A percentile compares a stretch with the other conserved stretches of the same genome.
Conservation (phyloP, 352 stramenopile genomes). For the Phytopythium sindhum region DNA sequence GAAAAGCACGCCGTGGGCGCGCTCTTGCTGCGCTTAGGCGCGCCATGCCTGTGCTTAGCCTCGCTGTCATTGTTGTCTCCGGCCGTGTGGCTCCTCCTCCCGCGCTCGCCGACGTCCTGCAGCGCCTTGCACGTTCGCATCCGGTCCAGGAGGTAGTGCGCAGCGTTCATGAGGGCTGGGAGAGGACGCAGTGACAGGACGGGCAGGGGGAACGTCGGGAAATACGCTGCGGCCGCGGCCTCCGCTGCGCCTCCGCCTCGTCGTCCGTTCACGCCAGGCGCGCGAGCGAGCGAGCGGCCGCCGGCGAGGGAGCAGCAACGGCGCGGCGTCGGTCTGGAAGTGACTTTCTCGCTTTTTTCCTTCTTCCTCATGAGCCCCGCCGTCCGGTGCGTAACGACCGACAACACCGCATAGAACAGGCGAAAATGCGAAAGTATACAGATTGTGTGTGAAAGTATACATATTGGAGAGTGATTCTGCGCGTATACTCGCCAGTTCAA, state of each 20-base stretch:
- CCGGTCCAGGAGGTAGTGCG: conserved; percentile 65
- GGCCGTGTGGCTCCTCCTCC: neutral
- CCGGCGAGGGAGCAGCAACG: neutral
- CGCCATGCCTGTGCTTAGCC: conserved; percentile 15
- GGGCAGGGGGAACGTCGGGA: neutral
- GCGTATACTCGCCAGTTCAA: conserved; percentile 1
- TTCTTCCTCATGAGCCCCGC: neutral
- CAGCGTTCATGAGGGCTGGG: conserved; percentile 47
- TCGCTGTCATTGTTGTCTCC: neutral
- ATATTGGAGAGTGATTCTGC: neutral
- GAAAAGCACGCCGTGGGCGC: conserved; percentile 48
- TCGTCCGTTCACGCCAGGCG: neutral
- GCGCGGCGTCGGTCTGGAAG: neutral
- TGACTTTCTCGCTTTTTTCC: neutral
- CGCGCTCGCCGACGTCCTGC: conserved; percentile 26
- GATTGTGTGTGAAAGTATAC: neutral
- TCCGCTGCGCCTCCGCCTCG: neutral
- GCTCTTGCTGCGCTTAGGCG: conserved; percentile 17
- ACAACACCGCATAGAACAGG: neutral
- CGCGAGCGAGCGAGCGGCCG: neutral
- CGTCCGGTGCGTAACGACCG: conserved; percentile 1
- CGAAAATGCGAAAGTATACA: neutral
- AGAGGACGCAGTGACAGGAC: neutral
- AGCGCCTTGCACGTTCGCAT: conserved; percentile 71
- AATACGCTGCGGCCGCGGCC: neutral